Conservation (phyloP, 176 grass and related monocot genomes). For the Oryza longistaminata region DNA sequence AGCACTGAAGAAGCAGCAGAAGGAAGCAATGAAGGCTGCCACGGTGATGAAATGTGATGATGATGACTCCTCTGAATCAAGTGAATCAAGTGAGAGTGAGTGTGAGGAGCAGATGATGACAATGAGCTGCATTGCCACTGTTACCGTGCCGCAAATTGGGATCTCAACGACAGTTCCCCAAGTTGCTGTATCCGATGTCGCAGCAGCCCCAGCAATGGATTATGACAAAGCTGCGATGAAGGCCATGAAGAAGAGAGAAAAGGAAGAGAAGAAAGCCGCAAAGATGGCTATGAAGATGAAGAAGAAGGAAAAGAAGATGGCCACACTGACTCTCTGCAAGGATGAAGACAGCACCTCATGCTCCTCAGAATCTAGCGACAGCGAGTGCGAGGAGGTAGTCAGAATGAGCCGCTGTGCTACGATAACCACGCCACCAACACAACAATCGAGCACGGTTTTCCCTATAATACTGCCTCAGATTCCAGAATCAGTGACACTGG, state of each 20-base stretch:
- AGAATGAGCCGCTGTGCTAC: conserved; percentile 43
- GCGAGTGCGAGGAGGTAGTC: conserved; percentile 38
- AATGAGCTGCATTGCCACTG: not conserved
- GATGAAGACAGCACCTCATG: conserved; percentile 51
- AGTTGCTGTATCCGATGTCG: not conserved
- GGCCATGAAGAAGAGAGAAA: conserved; percentile 63
- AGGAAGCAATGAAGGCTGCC: conserved; percentile 21
- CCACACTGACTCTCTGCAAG: conserved; percentile 22
- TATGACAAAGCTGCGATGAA: conserved; percentile 39
- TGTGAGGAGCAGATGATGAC: conserved; percentile 16
- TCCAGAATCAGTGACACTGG: not conserved
- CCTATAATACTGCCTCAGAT: conserved; percentile 41
- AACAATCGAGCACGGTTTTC: not conserved
- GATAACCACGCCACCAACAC: not conserved
- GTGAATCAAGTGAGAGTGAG: conserved; percentile 57
- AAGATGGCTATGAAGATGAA: conserved; percentile 52
- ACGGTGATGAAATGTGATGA: conserved; percentile 3
- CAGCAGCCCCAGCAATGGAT: not conserved
- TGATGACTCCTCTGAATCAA: conserved; percentile 43
- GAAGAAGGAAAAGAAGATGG: conserved; percentile 43
- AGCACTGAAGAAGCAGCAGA: conserved; percentile 44
- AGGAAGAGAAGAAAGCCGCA: conserved; percentile 58
- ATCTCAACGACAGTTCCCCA: not conserved
- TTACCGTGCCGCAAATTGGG: not conserved
- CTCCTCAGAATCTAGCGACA: conserved; percentile 64